Evolutionary conservation across 2,329 filamentous ascomycete genomes (phyloP), one percentile per base, ranked within the genome.

Genomic region (Massarina eburnea): DNA sequence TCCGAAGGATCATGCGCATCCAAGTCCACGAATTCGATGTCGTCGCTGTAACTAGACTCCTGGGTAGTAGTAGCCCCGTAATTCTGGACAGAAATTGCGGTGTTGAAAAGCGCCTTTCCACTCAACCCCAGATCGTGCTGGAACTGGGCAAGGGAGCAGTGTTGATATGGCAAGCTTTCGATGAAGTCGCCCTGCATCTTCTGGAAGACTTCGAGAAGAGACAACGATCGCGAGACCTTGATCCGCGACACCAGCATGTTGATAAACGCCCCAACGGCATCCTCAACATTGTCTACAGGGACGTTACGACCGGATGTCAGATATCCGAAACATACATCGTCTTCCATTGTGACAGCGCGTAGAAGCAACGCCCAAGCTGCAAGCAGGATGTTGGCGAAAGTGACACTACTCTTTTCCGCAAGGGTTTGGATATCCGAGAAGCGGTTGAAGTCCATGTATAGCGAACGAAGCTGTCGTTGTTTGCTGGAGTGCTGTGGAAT

Each of bases 221-320:
- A 46, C 12, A 33, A 36, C 9, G 54, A 46, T 8, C 43, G 42
- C 12, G 51, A 45, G 7, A 68, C 26, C 2, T 49, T 37, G 12
- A 57, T 42, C 2, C 64, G 57, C 14, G 55, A 63, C 12, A 66
- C 63, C 24, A 66, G 45, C 64, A 74, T 75, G 45, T 72, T 74
- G 46, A 76, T 71, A 44, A 74, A 72, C 3, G 73, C 64, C 1
- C 77, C 77, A 34, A 78, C 72, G 17, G 73, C 72, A 20, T 73
- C 68, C 38, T 77, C 67, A 9, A 80, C 73, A 2, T 69, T 70
- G 4, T 69, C 58, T 8, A 80, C 61, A 2, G 74, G 72, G 12
- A 73, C 65, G 52, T 80, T 76, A 8, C 68, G 65, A 8, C 67
- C 67, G 1, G 67, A 67, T 2, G 67, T 67, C 9, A 70, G 54